Evolutionary conservation across 306 rosid genomes (phyloP).

Genomic region (Prunus mume): DNA sequence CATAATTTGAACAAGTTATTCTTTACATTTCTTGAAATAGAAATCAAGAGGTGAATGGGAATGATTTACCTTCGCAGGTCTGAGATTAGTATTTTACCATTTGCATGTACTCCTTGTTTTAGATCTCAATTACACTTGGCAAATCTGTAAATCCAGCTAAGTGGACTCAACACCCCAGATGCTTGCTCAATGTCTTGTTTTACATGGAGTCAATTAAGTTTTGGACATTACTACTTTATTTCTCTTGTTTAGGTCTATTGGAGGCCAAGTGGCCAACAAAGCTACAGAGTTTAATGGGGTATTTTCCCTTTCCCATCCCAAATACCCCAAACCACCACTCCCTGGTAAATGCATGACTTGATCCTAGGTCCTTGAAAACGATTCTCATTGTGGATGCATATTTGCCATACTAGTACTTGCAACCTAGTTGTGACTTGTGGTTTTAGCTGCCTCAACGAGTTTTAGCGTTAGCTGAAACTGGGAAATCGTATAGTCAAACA

Average conservation of each 20-base stretch:
- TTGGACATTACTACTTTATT: too few relatives aligned
- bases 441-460: neutral
- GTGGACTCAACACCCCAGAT: too few relatives aligned
- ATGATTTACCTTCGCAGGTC: too few relatives aligned
- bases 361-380: neutral
- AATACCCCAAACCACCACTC: neutral
- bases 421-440: neutral
- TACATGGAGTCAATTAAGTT: too few relatives aligned
- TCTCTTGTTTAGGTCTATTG: neutral
- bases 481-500: neutral
- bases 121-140: too few relatives aligned
- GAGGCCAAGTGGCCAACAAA: neutral
- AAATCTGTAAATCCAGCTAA: too few relatives aligned
- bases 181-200: too few relatives aligned
- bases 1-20: too few relatives aligned
- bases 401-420: neutral
- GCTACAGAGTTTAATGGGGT: neutral
- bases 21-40: too few relatives aligned
- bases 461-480: neutral
- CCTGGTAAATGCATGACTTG: neutral
- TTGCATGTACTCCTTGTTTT: too few relatives aligned
- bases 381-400: neutral
- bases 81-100: too few relatives aligned
- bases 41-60: too few relatives aligned
- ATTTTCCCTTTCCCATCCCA: neutral